Percentiles rank a stretch among this genome's conserved stretches.
These are phyloP conservation scores for Oenanthe sinensis DNA, from an alignment of 129 eudicot genomes.

Conservation along the genomic window DNA sequence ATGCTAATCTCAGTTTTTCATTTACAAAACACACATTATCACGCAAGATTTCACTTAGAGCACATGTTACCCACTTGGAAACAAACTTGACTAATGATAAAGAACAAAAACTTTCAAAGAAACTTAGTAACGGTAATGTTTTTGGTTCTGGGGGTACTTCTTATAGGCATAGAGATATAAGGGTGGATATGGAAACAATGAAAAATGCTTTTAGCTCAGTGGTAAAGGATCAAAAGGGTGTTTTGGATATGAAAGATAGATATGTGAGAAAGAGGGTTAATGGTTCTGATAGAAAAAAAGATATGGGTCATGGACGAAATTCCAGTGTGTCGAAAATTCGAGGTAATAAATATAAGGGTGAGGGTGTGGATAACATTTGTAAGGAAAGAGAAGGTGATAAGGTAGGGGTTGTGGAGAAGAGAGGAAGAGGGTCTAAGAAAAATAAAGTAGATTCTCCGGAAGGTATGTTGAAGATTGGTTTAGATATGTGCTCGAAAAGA, in stretches of 20 bases:
- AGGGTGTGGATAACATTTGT: neutral
- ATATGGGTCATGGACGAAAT: conserved; percentile 18
- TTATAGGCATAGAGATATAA: conserved; percentile 17
- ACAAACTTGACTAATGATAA: conserved; percentile 5
- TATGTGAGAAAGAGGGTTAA: conserved; percentile 9
- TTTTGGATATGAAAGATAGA: conserved; percentile 12
- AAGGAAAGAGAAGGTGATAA: conserved; percentile 13
- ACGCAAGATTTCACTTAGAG: conserved; percentile 21
- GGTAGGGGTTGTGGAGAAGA: conserved; percentile 26
- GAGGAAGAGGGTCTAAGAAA: conserved; percentile 35
- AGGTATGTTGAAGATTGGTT: conserved; percentile 38
- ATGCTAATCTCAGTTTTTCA: conserved; percentile 21
- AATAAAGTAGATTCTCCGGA: conserved; percentile 38
- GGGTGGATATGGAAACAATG: conserved; percentile 13
- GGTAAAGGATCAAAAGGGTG: conserved; percentile 8
- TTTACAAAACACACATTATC: conserved; percentile 17
- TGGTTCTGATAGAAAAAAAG: conserved; percentile 14
- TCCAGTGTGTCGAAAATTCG: conserved; percentile 3
- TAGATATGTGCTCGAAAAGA: conserved; percentile 69
- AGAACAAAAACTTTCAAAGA: conserved; percentile 19
- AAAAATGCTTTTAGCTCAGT: conserved; percentile 3
- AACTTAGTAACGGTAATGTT: conserved; percentile 18
- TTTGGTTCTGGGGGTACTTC: conserved; percentile 32
- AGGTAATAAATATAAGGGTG: conserved; percentile 2
- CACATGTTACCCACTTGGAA: conserved; percentile 27